Evolutionary conservation across 495 filamentous ascomycete species (phyloP).

Genomic region (Cryomyces antarcticus): DNA sequence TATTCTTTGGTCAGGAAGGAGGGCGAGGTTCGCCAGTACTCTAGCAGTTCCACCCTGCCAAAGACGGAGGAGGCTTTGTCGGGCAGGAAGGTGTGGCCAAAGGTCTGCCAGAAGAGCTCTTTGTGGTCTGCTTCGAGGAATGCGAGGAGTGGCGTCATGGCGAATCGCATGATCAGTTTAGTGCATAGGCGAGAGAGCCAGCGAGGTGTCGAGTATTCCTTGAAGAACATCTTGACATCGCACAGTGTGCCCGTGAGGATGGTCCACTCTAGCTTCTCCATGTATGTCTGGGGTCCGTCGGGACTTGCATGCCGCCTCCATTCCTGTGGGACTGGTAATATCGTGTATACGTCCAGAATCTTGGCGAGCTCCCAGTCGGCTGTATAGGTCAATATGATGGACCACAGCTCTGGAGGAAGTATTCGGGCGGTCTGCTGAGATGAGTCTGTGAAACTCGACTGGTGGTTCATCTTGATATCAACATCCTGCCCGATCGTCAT

Average conservation of each 20-base stretch:
- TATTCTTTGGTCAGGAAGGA: constrained; percentile 64
- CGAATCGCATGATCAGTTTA: constrained; percentile 81
- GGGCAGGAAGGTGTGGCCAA: constrained; percentile 61
- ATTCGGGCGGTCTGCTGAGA: not conserved
- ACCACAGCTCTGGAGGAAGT: constrained; percentile 74
- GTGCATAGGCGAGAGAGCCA: constrained; percentile 63
- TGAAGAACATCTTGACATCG: constrained; percentile 42
- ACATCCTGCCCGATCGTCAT: constrained; percentile 39
- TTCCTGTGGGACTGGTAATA: constrained; percentile 45
- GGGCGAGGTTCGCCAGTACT: constrained; percentile 70
- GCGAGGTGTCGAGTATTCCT: constrained; percentile 42
- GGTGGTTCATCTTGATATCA: constrained; percentile 11
- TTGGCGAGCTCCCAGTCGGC: constrained; percentile 79
- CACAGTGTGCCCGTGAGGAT: constrained; percentile 51
- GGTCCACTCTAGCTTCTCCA: constrained; percentile 54
- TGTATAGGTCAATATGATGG: constrained; percentile 62
- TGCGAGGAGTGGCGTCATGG: constrained; percentile 51
- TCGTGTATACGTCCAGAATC: constrained; percentile 60
- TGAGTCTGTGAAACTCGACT: not conserved
- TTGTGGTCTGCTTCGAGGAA: constrained; percentile 62
- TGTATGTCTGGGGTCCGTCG: constrained; percentile 22
- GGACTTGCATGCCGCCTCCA: constrained; percentile 34
- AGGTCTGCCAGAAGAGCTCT: constrained; percentile 63
- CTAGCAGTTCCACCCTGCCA: constrained; percentile 62
- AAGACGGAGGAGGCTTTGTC: constrained; percentile 73